A percentile compares a stretch with the other conserved stretches of the same genome.
These are phyloP conservation scores for Nicotiana obtusifolia DNA, from an alignment of 257 asterid species.

Conservation along the genomic window DNA sequence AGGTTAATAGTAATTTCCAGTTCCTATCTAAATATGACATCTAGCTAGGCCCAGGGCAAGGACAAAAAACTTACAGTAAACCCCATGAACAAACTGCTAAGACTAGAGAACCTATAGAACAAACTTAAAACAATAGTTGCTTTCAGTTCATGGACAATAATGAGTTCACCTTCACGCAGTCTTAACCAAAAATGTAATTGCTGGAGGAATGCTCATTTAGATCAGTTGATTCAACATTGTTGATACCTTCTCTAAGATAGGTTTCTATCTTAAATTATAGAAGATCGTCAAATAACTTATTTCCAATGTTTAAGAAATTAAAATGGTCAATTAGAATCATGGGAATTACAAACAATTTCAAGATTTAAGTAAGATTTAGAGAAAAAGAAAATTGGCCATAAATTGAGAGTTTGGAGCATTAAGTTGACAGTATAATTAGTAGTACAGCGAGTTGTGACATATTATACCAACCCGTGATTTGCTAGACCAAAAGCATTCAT, in stretches of 20 bases:
- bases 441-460: background rate
- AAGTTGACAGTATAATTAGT: background rate
- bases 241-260: background rate
- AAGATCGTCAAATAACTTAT: background rate
- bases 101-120: background rate
- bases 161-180: background rate
- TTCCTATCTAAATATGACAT: background rate
- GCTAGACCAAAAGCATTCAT: background rate
- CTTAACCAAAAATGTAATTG: background rate
- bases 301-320: background rate
- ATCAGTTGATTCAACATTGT: background rate
- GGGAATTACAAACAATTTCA: background rate
- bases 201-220: background rate
- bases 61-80: background rate
- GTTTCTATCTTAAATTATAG: constrained; percentile 3
- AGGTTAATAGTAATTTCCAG: background rate
- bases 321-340: background rate
- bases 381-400: too few species aligned
- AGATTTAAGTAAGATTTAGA: background rate
- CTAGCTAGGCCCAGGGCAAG: background rate
- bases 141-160: background rate
- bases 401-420: background rate
- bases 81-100: background rate
- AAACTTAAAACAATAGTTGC: background rate
- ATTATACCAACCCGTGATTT: background rate